phyloP scores from a whole-genome alignment of 2,329 filamentous ascomycete genomes.

The Rhynchosporium graminicola region DNA sequence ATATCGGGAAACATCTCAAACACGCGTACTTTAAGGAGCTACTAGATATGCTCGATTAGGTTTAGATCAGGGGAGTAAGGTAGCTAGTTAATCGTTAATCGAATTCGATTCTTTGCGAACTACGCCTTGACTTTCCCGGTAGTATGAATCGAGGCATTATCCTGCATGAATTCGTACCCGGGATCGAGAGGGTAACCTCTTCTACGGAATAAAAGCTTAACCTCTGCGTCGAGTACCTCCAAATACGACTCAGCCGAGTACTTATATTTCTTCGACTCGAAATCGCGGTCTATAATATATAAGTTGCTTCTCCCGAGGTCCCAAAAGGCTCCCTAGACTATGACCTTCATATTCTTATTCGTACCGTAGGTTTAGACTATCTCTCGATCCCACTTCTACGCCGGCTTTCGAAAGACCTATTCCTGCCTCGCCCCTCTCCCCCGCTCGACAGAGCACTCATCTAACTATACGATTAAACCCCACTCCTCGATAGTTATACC shows the following conservation, averaged over 20 bases:
- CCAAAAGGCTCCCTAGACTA: not conserved
- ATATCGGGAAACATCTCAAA: conserved; percentile 18
- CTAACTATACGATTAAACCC: no score
- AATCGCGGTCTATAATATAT: conserved; percentile 13
- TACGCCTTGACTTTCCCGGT: not conserved
- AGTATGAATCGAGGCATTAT: not conserved
- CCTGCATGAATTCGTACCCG: not conserved
- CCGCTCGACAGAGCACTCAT: no score
- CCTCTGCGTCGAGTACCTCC: not conserved
- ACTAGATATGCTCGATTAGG: conserved; percentile 15
- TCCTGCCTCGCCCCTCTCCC: not conserved
- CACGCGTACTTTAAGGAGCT: conserved; percentile 3
- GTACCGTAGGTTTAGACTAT: not conserved
- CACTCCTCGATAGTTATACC: no score
- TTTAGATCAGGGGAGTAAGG: not conserved
- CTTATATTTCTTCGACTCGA: conserved; percentile 5
- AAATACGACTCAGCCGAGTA: conserved; percentile 1
- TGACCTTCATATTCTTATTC: not conserved
- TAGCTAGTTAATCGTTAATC: not conserved
- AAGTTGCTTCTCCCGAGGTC: not conserved
- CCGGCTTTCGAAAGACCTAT: not conserved
- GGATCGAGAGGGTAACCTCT: not conserved
- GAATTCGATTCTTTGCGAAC: not conserved
- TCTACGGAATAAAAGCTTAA: not conserved
- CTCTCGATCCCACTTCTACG: not conserved